Percentiles rank a stretch among this genome's conserved stretches.
Conservation (phyloP, 768 basidiomycete genomes). For the Lactarius indigo region DNA sequence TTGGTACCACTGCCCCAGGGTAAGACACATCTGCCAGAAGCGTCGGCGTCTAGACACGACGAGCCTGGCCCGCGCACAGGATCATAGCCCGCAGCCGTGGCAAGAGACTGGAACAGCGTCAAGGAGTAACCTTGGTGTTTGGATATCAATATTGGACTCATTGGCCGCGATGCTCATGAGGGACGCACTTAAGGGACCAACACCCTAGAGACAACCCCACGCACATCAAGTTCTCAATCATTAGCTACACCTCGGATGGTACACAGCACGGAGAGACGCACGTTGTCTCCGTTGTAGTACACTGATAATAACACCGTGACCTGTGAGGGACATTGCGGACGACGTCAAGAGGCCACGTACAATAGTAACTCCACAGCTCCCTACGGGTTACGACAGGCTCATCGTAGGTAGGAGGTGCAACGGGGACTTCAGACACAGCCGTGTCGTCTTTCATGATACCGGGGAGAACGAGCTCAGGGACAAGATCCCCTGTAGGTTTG, state of each 20-base stretch:
- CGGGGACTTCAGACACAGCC: neutral
- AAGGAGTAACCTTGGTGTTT: conserved; percentile 47
- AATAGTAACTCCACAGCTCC: conserved; percentile 80
- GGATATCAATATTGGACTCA: neutral
- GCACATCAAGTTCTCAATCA: neutral
- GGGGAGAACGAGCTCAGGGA: neutral
- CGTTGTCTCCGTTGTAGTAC: conserved; percentile 80
- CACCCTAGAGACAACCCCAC: conserved; percentile 44
- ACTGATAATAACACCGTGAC: conserved; percentile 39
- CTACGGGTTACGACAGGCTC: conserved; percentile 69
- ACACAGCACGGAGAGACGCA: conserved; percentile 31
- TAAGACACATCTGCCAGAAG: conserved; percentile 73
- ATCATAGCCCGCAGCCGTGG: conserved; percentile 70
- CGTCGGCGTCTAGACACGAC: conserved; percentile 50
- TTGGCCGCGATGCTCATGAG: neutral
- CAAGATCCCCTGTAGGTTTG: neutral
- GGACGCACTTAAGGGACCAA: conserved; percentile 50
- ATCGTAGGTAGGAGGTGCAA: conserved; percentile 28
- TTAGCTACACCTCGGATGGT: neutral
- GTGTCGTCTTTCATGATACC: neutral
- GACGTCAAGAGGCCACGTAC: conserved; percentile 39
- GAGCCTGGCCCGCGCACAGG: conserved; percentile 66
- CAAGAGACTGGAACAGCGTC: conserved; percentile 72
- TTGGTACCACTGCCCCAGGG: conserved; percentile 75
- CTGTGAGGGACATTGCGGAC: conserved; percentile 2